phyloP scores from a whole-genome alignment of 495 filamentous ascomycete genomes.

The Penicillium flavigenum region DNA sequence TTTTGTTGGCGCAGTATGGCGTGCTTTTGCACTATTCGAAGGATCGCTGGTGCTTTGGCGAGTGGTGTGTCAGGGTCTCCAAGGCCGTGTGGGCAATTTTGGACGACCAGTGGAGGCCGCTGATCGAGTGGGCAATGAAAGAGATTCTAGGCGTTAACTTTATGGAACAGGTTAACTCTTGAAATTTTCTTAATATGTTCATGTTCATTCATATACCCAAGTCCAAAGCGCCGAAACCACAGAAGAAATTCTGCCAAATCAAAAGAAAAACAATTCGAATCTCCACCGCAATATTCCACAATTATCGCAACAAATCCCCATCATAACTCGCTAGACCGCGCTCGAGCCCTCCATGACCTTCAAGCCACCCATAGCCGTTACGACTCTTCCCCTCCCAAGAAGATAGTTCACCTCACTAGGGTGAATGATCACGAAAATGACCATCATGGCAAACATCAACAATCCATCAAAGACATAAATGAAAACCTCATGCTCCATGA shows the following conservation, averaged over 20 bases:
- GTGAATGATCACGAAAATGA: constrained; percentile 46
- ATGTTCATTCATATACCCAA: constrained; percentile 1
- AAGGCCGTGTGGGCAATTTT: constrained; percentile 41
- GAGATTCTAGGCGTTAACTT: constrained; percentile 35
- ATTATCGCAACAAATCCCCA: not conserved
- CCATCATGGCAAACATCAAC: constrained; percentile 56
- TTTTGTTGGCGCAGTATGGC: constrained; percentile 50
- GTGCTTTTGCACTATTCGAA: constrained; percentile 43
- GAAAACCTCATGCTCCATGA: constrained; percentile 56
- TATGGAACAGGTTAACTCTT: constrained; percentile 15
- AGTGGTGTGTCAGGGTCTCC: constrained; percentile 41
- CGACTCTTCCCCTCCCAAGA: constrained; percentile 20
- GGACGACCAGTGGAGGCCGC: constrained; percentile 40
- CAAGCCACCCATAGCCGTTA: constrained; percentile 26
- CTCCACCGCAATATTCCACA: constrained; percentile 2
- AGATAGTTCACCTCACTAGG: constrained; percentile 32
- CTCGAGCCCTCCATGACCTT: constrained; percentile 11
- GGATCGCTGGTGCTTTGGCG: constrained; percentile 49
- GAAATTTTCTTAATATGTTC: not conserved
- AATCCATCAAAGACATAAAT: constrained; percentile 63
- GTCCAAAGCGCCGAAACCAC: not conserved
- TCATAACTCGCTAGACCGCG: not conserved
- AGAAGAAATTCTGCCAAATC: not conserved
- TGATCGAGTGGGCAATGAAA: constrained; percentile 37
- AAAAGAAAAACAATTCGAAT: not conserved